These are phyloP conservation scores for Coemansia sp. DNA, from an alignment of 192 early-diverging fungal genomes.

Conservation along the genomic window DNA sequence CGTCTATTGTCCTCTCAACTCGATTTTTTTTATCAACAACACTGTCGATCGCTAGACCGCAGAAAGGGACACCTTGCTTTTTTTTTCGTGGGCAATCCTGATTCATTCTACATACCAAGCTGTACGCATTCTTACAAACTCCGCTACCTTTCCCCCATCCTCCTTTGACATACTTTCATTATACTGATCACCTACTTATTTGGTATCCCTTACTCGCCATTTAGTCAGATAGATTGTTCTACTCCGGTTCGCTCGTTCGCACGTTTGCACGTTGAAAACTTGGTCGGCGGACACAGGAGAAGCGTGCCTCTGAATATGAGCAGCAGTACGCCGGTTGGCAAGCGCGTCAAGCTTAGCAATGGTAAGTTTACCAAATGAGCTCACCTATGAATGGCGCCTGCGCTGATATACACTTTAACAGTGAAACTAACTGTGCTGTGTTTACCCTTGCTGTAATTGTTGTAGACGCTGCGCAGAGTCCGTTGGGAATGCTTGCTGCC, in stretches of 20 bases:
- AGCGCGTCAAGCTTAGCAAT: conserved; percentile 7
- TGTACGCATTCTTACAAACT: conserved; percentile 11
- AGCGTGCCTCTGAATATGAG: conserved; percentile 10
- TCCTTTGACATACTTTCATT: neutral
- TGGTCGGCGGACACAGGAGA: neutral
- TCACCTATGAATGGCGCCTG: neutral
- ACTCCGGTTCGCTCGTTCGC: neutral
- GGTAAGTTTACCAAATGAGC: neutral
- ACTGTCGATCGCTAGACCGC: conserved; percentile 5
- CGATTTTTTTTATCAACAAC: neutral
- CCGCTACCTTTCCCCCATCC: neutral
- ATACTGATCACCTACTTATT: neutral
- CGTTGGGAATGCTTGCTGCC: conserved; percentile 48
- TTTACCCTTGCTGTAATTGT: neutral
- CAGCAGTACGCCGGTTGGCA: conserved; percentile 16
- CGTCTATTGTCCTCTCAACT: neutral
- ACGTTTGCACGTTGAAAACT: neutral
- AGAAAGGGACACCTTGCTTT: neutral
- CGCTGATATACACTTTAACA: neutral
- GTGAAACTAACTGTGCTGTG: neutral
- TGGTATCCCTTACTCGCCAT: neutral
- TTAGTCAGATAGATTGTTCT: neutral
- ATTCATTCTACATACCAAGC: conserved; percentile 1
- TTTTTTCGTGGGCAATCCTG: neutral
- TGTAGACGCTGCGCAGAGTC: conserved; percentile 32